Evolutionary conservation across 2,329 filamentous ascomycete genomes (phyloP), one percentile per base, ranked within the genome.

Genomic region (Monosporascus ibericus): DNA sequence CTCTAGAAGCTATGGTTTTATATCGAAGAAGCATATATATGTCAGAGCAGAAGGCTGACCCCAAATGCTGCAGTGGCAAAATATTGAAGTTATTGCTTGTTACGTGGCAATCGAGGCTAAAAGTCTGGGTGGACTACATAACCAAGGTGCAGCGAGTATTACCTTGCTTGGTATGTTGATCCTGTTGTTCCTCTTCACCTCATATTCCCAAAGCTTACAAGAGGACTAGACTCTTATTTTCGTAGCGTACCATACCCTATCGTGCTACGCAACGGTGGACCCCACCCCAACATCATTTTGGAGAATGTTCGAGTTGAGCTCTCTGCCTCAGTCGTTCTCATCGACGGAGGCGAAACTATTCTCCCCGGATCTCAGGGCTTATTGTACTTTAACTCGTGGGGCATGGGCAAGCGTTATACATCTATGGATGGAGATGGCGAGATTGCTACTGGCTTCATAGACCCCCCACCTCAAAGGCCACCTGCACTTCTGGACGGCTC

Each of bases 81-180:
- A 46, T 24, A 15, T 46, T 15, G 53, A 54, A 22, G 56, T 58
- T 38, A 24, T 2, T 5, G 24, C 39, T 20, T 44, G 46, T 39
- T 24, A 24, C 4, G 34, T 55, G 15, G 42, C 17, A 15, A 46
- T 46, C 25, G 42, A 46, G 20, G 15, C 17, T 15, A 46, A 46
- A 22, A 46, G 20, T 3, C 15, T 46, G 18, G 17, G 42, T 24
- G 42, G 42, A 24, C 42, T 46, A 1, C 20, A 46, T 24, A 46
- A 24, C 20, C 42, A 46, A 24, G 42, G 42, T 24, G 42, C 42
- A 24, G 20, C 17, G 42, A n/a, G 42, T 22, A 60, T 84, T 4
- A 74, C 80, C 52, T 77, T 84, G 59, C 66, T 68, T 8, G 65
- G 65, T 30, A 72, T 25, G 25, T 25, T 25, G 25, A 25, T 22